Evolutionary conservation across 1,139 yeast species (phyloP).

Genomic region (Pichia sp.): DNA sequence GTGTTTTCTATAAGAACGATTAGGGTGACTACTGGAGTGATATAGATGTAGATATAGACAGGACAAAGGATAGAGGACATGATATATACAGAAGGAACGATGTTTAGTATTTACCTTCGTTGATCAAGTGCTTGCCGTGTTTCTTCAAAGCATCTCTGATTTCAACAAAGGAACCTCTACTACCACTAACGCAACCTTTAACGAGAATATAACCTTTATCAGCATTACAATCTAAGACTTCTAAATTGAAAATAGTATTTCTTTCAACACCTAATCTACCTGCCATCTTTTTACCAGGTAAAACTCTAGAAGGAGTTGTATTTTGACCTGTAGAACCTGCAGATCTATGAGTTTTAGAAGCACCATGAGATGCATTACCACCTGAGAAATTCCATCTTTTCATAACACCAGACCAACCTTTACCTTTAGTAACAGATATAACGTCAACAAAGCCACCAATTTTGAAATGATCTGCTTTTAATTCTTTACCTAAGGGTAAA

Average conservation of each 20-base stretch:
- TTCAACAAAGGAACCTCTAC: slow-evolving; percentile 68
- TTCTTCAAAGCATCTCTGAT: slow-evolving; percentile 69
- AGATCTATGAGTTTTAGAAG: slow-evolving; percentile 85
- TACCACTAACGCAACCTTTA: slow-evolving; percentile 90
- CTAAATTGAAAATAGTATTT: slow-evolving; percentile 69
- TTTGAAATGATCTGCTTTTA: slow-evolving; percentile 78
- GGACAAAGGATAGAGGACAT: no score
- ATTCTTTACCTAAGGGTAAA: slow-evolving; percentile 69
- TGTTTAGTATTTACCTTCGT: slow-evolving; percentile 11
- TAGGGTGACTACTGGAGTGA: no score
- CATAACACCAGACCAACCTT: slow-evolving; percentile 98
- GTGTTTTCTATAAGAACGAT: no score
- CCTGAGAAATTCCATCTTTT: slow-evolving; percentile 92
- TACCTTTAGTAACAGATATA: slow-evolving; percentile 78
- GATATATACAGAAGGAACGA: no score
- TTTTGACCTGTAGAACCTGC: slow-evolving; percentile 98
- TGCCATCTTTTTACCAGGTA: slow-evolving; percentile 98
- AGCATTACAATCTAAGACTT: slow-evolving; percentile 74
- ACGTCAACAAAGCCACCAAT: slow-evolving; percentile 82
- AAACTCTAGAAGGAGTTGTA: slow-evolving; percentile 91
- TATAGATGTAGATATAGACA: no score
- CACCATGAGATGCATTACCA: slow-evolving; percentile 93
- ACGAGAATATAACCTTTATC: slow-evolving; percentile 76
- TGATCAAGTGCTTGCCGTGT: slow-evolving; percentile 26
- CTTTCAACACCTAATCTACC: slow-evolving; percentile 87